Evolutionary conservation across 176 grass and related monocot genomes (phyloP).

Genomic region (Phoenix roebelenii): DNA sequence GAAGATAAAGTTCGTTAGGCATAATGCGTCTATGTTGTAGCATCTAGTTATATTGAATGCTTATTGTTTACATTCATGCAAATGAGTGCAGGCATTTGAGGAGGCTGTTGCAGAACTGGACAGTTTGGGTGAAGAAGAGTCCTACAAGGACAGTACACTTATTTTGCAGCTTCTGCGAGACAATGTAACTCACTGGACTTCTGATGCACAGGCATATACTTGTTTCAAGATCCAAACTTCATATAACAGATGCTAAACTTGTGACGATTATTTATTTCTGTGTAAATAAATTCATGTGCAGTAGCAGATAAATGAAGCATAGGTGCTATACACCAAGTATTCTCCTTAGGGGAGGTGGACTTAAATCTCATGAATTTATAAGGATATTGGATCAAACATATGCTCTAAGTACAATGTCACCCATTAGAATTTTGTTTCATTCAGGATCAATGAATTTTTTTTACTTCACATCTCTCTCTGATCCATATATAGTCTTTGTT

Average conservation of each 20-base stretch:
- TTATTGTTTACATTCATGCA: neutral
- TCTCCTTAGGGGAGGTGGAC: neutral
- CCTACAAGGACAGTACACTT: neutral
- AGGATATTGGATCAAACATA: neutral
- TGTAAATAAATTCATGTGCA: neutral
- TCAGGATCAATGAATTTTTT: no score
- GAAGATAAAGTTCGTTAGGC: no score
- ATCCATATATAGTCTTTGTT: no score
- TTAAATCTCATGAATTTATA: neutral
- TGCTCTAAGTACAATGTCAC: neutral
- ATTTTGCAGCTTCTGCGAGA: neutral
- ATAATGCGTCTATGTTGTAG: no score
- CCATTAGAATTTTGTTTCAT: no score
- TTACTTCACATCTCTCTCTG: no score
- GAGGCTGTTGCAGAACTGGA: neutral
- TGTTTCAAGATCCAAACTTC: no score
- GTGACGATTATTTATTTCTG: neutral
- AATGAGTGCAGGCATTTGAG: conserved; percentile 6
- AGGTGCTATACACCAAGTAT: neutral
- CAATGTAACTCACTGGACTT: conserved; percentile 5
- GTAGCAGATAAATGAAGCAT: neutral
- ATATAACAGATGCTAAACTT: neutral
- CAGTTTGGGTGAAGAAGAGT: neutral
- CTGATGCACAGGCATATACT: neutral
- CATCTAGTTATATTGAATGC: no score